Base-by-base conservation (phyloP, 805 yeast genomes). In the Yarrowia sp. region DNA sequence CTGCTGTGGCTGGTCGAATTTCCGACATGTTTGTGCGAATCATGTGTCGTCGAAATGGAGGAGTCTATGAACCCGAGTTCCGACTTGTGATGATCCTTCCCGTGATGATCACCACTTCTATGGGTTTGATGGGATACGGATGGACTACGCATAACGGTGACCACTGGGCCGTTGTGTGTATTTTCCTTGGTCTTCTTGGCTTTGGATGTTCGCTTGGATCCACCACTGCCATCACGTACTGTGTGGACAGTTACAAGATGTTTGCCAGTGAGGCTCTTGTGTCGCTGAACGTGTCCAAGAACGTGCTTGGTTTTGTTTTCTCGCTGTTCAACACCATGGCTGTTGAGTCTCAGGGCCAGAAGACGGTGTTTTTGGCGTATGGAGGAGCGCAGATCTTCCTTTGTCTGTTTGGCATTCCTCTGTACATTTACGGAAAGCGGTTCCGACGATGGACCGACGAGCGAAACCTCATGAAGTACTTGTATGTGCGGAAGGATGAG, bases 111-210 rank as follows among this genome's bases (percentile, higher is more conserved):
- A 65, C 82, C 1, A 74, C 77, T 9, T 64, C 78, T 5, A 75
- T 83, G 45, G 89, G 88, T 2, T 74, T 84, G 48, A 81, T 85
- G 79, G 89, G 88, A 5, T 85, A 82, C 70, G 89, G 89, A 4
- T 85, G 88, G 88, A 77, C 86, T 2, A 72, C 84, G 0, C 72
- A 77, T 22, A 77, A 72, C 4, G 69, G 76, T 15, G 84, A 83
- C 69, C 68, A 72, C 8, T 83, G 88, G 88, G 76, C 82, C 62
- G 88, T 82, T 0, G 88, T 88, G 1, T 79, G 85, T 1, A 71
- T 85, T 0, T 83, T 85, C 70, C 78, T 84, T 68, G 87, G 85
- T 0, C 74, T 84, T 47, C 74, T 84, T 38, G 81, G 86, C 17
- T 85, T 84, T 73, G 89, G 88, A 7, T 81, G 86, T 66, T 81